These are phyloP conservation scores for Microcera coccophila DNA, from an alignment of 2,329 filamentous ascomycete species.

Conservation along the genomic window DNA sequence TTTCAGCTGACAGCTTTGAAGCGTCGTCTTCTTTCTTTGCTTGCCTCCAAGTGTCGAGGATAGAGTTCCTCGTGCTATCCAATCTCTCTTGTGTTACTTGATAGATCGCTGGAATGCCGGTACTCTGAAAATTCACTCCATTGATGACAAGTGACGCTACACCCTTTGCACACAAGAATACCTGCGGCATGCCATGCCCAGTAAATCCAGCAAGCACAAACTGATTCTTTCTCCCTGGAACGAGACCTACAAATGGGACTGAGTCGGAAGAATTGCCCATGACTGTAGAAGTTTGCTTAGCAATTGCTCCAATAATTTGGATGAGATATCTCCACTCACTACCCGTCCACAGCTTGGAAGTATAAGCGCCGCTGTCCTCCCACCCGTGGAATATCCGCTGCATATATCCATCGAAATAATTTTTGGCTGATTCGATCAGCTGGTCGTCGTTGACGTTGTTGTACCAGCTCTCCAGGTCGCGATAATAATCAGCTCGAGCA, in stretches of 20 bases:
- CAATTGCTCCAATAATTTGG: not conserved
- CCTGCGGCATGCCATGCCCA: constrained; percentile 49
- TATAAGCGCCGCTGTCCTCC: constrained; percentile 1
- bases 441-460: constrained; percentile 27
- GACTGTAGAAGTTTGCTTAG: constrained; percentile 23
- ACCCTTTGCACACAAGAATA: constrained; percentile 40
- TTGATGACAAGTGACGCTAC: constrained; percentile 39
- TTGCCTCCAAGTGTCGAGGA: not conserved
- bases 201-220: constrained; percentile 47
- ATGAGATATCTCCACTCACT: constrained; percentile 1
- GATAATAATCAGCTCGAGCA: constrained; percentile 31
- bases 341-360: constrained; percentile 3
- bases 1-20: too few relatives aligned
- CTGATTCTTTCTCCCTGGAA: constrained; percentile 33
- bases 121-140: constrained; percentile 30
- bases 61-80: constrained; percentile 3
- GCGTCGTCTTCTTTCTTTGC: too few relatives aligned
- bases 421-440: not conserved
- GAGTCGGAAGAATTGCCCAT: constrained; percentile 41
- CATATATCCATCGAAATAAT: constrained; percentile 4
- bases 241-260: constrained; percentile 40
- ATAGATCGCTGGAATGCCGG: constrained; percentile 36
- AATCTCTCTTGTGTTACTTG: constrained; percentile 31
- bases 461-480: constrained; percentile 38
- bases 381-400: constrained; percentile 2